These are phyloP conservation scores for Xerocomus minutiporus DNA, from an alignment of 1,284 basidiomycete species.

Conservation along the genomic window DNA sequence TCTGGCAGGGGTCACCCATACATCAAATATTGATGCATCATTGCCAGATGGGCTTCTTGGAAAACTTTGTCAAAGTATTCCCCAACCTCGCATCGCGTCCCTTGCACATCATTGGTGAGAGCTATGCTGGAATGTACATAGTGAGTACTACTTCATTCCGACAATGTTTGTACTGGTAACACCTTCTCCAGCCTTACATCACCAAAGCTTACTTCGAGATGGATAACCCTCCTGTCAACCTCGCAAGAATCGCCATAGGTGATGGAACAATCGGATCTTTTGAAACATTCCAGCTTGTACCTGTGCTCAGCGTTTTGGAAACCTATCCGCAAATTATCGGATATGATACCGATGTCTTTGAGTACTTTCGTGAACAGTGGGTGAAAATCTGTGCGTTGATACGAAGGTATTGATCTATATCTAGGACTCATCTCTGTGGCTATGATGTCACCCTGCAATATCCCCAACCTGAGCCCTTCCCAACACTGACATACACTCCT, in stretches of 20 bases:
- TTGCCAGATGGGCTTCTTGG: conserved; percentile 56
- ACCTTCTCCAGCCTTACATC: conserved; percentile 55
- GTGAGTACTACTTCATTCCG: conserved; percentile 32
- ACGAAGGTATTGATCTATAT: background rate
- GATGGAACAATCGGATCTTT: conserved; percentile 52
- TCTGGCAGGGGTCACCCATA: background rate
- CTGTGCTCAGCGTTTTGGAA: conserved; percentile 55
- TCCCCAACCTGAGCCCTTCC: conserved; percentile 56
- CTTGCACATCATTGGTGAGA: conserved; percentile 61
- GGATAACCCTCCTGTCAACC: conserved; percentile 56
- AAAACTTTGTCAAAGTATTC: conserved; percentile 63
- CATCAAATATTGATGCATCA: background rate
- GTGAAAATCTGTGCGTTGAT: conserved; percentile 22
- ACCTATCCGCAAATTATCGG: conserved; percentile 42
- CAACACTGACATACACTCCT: conserved; percentile 39
- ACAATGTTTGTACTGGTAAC: background rate
- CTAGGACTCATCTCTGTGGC: conserved; percentile 56
- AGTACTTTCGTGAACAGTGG: conserved; percentile 65
- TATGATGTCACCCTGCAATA: conserved; percentile 68
- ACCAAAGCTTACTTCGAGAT: conserved; percentile 60
- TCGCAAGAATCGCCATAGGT: conserved; percentile 63
- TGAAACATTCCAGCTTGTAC: conserved; percentile 42
- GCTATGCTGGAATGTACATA: conserved; percentile 63
- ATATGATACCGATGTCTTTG: conserved; percentile 55
- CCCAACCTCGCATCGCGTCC: conserved; percentile 58